Evolutionary conservation across 306 rosid genomes (phyloP), one percentile per base, ranked within the genome.

Genomic region (Trifolium fragiferum): DNA sequence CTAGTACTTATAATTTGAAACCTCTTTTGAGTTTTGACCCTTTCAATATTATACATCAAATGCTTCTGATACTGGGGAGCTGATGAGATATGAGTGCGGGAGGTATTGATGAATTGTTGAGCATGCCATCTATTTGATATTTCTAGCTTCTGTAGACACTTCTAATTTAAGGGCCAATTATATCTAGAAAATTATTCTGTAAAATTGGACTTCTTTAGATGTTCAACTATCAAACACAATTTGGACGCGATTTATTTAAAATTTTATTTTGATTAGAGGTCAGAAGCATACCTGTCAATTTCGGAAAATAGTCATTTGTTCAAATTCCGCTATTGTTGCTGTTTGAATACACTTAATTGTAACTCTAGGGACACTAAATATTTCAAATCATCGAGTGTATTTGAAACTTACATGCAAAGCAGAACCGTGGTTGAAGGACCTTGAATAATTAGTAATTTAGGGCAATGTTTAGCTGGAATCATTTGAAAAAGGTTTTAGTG

Each of bases 371-470:
- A 10, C 41, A 6, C 43, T 32, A 8, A n/a, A 15, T 61, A n/a
- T 8, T 37, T 61, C 43, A 61, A 61, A 32, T 61, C 12, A 15
- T 61, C 4, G 23, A 4, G 66, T 30, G 10, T 30, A 61, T 8
- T 61, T 20, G n/a, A 60, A 62, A 62, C 35, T 33, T 47, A 62
- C 11, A 4, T 18, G 68, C 68, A 62, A 33, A 62, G 25, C 23
- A n/a, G 44, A 33, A 33, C 15, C 2, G 9, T 35, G 67, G 67
- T n/a, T 43, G 2, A 16, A 33, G 35, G 76, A 63, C 50, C 33
- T 71, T 37, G 50, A 71, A 46, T 70, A 37, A 2, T 60, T 61
- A 50, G 47, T 61, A 72, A 41, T 51, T 64, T 71, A 27, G 68
- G 19, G 40, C 4, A 53, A 62, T 38, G 7, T 61, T 16, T 30